These are phyloP conservation scores for Ceratobasidium sp. DNA, from an alignment of 1,284 basidiomycete genomes.

Conservation along the genomic window DNA sequence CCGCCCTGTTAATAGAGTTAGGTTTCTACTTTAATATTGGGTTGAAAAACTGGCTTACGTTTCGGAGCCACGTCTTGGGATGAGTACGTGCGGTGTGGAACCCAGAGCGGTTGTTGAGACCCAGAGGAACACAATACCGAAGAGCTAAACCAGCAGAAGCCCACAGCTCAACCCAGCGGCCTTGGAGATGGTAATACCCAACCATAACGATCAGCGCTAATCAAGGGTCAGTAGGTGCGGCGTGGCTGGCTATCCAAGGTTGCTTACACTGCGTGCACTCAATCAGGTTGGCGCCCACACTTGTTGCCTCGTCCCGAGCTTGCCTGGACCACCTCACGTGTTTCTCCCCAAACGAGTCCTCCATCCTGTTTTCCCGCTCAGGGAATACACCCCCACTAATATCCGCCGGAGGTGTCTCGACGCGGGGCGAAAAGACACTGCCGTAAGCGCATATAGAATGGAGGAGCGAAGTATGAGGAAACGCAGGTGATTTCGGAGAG, in stretches of 20 bases:
- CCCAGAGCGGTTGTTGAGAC: constrained; percentile 73
- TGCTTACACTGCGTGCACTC: constrained; percentile 65
- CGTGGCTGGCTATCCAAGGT: constrained; percentile 60
- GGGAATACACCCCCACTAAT: constrained; percentile 5
- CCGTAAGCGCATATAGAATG: constrained; percentile 48
- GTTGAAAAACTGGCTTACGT: not conserved
- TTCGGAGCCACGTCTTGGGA: constrained; percentile 53
- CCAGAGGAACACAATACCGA: constrained; percentile 70
- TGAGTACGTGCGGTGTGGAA: constrained; percentile 69
- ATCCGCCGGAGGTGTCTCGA: constrained; percentile 13
- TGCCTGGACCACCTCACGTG: constrained; percentile 27
- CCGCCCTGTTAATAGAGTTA: constrained; percentile 22
- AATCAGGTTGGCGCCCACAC: constrained; percentile 30
- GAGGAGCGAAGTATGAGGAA: constrained; percentile 49
- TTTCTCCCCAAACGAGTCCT: constrained; percentile 71
- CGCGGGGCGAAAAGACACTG: constrained; percentile 43
- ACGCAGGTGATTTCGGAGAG: constrained; percentile 60
- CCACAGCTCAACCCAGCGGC: constrained; percentile 78
- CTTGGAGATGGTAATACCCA: constrained; percentile 79
- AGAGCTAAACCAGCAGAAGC: constrained; percentile 64
- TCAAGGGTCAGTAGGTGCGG: constrained; percentile 57
- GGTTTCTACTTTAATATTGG: not conserved
- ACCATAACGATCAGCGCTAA: constrained; percentile 70
- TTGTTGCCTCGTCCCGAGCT: constrained; percentile 30
- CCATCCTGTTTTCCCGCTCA: constrained; percentile 51